Conservation (phyloP, 208 protist species). For the Wallacemonas sp. region DNA sequence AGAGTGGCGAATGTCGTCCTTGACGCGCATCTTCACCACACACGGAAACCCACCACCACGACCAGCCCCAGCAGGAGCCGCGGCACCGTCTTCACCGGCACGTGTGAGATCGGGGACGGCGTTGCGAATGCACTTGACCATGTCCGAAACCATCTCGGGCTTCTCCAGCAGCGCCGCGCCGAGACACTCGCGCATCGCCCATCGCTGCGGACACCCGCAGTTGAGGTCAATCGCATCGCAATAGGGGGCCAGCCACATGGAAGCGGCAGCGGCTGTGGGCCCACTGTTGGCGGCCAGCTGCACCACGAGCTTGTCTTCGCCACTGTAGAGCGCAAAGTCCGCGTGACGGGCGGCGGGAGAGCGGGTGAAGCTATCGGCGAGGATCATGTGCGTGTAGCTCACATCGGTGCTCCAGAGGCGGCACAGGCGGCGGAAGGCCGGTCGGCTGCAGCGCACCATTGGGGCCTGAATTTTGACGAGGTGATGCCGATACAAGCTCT, state of each 20-base stretch:
- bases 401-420: conserved; percentile 75
- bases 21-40: conserved; percentile 88
- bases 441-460: conserved; percentile 94
- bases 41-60: conserved; percentile 35
- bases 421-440: conserved; percentile 80
- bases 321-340: conserved; percentile 76
- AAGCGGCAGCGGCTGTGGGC: conserved; percentile 55
- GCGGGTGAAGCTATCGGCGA: conserved; percentile 79
- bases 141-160: conserved; percentile 80
- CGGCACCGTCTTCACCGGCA: background rate
- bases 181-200: conserved; percentile 83
- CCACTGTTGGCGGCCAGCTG: conserved; percentile 85
- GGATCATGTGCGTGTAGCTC: conserved; percentile 93
- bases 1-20: conserved; percentile 60
- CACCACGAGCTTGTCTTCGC: conserved; percentile 74
- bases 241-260: conserved; percentile 53
- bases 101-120: conserved; percentile 27
- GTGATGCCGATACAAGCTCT: conserved; percentile 35
- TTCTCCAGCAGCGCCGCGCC: conserved; percentile 71
- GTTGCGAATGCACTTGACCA: conserved; percentile 72
- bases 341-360: conserved; percentile 70
- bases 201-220: conserved; percentile 93
- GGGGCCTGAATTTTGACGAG: conserved; percentile 82
- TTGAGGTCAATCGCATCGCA: conserved; percentile 92
- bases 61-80: background rate